Percentiles rank a stretch among this genome's conserved stretches.
These are phyloP conservation scores for Ricinus communis DNA, from an alignment of 345 rosid species.

Conservation along the genomic window DNA sequence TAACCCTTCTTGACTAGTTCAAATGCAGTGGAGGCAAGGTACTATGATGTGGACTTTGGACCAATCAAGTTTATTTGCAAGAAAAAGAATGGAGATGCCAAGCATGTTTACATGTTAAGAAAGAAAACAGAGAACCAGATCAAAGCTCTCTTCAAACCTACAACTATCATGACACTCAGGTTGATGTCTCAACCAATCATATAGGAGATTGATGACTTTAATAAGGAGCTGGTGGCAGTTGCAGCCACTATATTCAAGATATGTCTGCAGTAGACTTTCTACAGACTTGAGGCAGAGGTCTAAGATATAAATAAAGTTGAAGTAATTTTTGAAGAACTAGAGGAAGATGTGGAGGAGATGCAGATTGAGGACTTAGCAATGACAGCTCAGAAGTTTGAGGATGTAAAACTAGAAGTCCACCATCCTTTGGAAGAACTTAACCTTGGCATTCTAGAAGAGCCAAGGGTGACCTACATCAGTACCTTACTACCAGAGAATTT, in stretches of 20 bases:
- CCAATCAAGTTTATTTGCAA: not conserved
- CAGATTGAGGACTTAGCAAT: too few relatives aligned
- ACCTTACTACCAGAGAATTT: too few relatives aligned
- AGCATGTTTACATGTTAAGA: not conserved
- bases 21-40: not conserved
- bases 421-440: too few relatives aligned
- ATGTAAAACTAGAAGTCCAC: too few relatives aligned
- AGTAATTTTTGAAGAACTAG: not conserved
- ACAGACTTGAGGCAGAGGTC: not conserved
- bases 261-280: not conserved
- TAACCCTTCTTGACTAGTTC: not conserved
- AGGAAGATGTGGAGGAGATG: not conserved
- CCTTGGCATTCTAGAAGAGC: too few relatives aligned
- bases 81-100: not conserved
- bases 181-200: not conserved
- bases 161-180: not conserved
- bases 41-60: not conserved
- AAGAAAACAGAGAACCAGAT: not conserved
- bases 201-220: not conserved
- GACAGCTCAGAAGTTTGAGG: too few relatives aligned
- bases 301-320: too few relatives aligned
- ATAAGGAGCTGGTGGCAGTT: not conserved
- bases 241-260: too few relatives aligned
- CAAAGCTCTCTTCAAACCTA: not conserved
- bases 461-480: too few relatives aligned